phyloP scores from a whole-genome alignment of 495 filamentous ascomycete species.

The Letharia lupina region DNA sequence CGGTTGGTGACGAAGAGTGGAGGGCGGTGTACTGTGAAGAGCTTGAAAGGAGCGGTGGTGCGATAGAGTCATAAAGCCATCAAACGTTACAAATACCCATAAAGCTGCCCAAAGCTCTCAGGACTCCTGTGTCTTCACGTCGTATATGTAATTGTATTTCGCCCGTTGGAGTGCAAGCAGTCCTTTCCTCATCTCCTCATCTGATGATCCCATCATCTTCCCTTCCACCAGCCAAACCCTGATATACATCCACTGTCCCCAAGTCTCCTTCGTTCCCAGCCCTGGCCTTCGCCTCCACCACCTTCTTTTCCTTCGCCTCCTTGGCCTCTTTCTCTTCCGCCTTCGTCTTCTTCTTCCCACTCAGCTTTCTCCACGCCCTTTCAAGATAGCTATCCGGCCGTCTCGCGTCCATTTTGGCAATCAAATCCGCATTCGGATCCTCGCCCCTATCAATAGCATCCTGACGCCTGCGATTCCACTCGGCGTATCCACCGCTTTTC shows the following conservation, averaged over 20 bases:
- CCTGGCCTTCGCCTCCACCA: not conserved
- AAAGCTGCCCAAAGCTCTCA: not conserved
- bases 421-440: constrained; percentile 9
- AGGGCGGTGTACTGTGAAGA: constrained; percentile 65
- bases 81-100: not conserved
- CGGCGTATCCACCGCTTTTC: not conserved
- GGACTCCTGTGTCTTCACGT: not conserved
- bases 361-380: constrained; percentile 16
- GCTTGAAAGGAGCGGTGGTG: constrained; percentile 61
- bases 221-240: not conserved
- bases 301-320: constrained; percentile 2
- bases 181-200: not conserved
- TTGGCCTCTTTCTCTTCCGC: constrained; percentile 8
- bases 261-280: constrained; percentile 2
- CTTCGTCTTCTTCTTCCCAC: constrained; percentile 17
- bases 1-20: constrained; percentile 64
- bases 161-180: not conserved
- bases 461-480: constrained; percentile 8
- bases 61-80: constrained; percentile 33
- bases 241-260: not conserved
- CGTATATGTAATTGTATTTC: not conserved
- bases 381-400: constrained; percentile 13
- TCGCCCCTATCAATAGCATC: constrained; percentile 16
- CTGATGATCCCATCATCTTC: constrained; percentile 11
- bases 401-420: constrained; percentile 12